Percentiles rank a stretch among this genome's conserved stretches.
These are phyloP conservation scores for Gracilaria vermiculophylla DNA, from an alignment of 23 red algal genomes.

Conservation along the genomic window DNA sequence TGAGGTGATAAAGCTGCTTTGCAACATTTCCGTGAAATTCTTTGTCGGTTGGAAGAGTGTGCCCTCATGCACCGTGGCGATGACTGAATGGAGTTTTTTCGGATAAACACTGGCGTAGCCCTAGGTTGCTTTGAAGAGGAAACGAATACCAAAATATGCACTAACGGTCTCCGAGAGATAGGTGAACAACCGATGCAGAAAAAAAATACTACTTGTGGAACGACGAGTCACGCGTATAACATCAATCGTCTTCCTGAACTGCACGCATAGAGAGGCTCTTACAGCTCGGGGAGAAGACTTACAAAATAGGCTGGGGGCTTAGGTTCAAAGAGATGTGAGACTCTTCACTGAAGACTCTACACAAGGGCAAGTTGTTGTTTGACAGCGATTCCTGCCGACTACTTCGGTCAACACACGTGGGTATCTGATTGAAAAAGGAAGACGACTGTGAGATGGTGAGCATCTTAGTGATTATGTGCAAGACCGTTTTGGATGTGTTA, in stretches of 20 bases:
- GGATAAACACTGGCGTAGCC: neutral
- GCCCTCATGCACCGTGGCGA: neutral
- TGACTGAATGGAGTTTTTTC: neutral
- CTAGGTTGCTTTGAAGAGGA: neutral
- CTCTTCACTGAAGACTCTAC: no score
- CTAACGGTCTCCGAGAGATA: neutral
- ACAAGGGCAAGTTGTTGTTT: no score
- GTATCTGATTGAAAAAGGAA: neutral
- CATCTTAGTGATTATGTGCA: no score
- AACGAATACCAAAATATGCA: neutral
- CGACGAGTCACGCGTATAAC: no score
- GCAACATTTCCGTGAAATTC: conserved; percentile 2
- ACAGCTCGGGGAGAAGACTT: neutral
- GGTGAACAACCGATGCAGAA: neutral
- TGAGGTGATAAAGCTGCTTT: neutral
- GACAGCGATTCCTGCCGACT: no score
- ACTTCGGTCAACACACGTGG: no score
- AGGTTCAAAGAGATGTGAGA: neutral
- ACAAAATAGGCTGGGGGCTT: neutral
- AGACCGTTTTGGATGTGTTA: no score
- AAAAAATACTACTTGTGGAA: neutral
- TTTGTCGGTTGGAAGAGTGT: conserved; percentile 9
- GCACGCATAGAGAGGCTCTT: no score
- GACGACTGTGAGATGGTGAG: neutral
- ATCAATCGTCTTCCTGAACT: no score